Conservation (phyloP, 495 filamentous ascomycete genomes). For the Hypoxylon subgilvum region DNA sequence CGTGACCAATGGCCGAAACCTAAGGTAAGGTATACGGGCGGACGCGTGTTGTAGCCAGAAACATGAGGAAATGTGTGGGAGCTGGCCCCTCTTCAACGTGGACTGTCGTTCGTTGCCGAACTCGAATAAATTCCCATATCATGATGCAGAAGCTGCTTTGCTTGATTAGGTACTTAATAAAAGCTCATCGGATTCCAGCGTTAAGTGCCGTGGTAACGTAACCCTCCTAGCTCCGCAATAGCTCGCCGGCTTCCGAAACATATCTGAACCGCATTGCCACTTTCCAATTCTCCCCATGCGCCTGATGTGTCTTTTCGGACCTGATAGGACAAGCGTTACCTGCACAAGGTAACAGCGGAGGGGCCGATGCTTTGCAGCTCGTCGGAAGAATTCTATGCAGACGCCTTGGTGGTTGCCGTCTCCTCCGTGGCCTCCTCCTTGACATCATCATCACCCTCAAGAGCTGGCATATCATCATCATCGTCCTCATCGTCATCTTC, state of each 20-base stretch:
- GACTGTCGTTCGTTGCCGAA: constrained; percentile 5
- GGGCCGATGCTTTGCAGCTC: constrained; percentile 22
- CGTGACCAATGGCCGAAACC: constrained; percentile 9
- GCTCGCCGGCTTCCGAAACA: constrained; percentile 38
- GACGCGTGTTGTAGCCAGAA: constrained; percentile 20
- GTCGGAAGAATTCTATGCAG: constrained; percentile 30
- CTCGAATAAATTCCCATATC: constrained; percentile 16
- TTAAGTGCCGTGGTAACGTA: constrained; percentile 32
- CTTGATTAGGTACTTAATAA: constrained; percentile 33
- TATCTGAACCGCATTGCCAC: constrained; percentile 25
- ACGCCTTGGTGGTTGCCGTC: constrained; percentile 46
- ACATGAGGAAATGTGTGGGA: constrained; percentile 14
- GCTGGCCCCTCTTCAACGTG: constrained; percentile 3
- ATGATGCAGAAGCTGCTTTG: constrained; percentile 27
- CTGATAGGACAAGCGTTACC: constrained; percentile 15
- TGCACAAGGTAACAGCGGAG: constrained; percentile 20
- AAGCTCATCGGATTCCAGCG: constrained; percentile 33
- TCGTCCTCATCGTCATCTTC: constrained; percentile 63
- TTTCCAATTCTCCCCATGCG: constrained; percentile 18
- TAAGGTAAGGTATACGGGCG: constrained; percentile 7
- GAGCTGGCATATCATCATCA: constrained; percentile 50
- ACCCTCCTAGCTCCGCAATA: constrained; percentile 35
- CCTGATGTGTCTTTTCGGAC: constrained; percentile 16
- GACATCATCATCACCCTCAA: constrained; percentile 55
- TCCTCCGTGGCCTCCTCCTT: constrained; percentile 52